phyloP scores from a whole-genome alignment of 768 basidiomycete species.

The Tylopilus plumbeoviolaceoides region DNA sequence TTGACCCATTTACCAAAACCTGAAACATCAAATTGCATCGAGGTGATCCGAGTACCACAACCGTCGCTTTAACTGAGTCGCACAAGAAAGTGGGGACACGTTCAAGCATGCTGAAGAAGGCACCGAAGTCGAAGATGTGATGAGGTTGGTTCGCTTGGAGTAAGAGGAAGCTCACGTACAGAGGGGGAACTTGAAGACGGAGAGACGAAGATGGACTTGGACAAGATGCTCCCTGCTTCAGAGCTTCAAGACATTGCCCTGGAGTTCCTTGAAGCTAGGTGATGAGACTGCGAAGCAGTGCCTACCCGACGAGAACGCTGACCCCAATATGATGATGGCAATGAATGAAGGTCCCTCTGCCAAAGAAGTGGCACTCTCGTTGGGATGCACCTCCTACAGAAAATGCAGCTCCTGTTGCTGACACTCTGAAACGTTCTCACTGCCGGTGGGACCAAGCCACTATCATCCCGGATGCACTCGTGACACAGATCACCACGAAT shows the following conservation, averaged over 20 bases:
- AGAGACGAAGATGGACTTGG: constrained; percentile 79
- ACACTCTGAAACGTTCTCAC: constrained; percentile 87
- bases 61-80: constrained; percentile 81
- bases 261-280: constrained; percentile 50
- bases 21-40: constrained; percentile 88
- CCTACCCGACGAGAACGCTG: constrained; percentile 60
- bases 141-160: constrained; percentile 87
- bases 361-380: constrained; percentile 90
- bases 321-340: too few species aligned
- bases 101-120: constrained; percentile 68
- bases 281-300: constrained; percentile 34
- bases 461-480: too few species aligned
- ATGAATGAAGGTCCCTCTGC: constrained; percentile 70
- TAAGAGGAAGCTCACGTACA: constrained; percentile 86
- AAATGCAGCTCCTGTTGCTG: too few species aligned
- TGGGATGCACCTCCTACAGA: too few species aligned
- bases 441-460: constrained; percentile 99
- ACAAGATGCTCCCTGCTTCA: constrained; percentile 85
- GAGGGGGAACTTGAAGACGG: constrained; percentile 66
- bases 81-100: constrained; percentile 76
- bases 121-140: constrained; percentile 78
- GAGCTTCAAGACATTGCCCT: constrained; percentile 71
- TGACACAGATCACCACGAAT: too few species aligned
- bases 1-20: too few species aligned
- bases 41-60: constrained; percentile 95